Conservation (phyloP, 257 asterid species). For the Fraxinus excelsior region DNA sequence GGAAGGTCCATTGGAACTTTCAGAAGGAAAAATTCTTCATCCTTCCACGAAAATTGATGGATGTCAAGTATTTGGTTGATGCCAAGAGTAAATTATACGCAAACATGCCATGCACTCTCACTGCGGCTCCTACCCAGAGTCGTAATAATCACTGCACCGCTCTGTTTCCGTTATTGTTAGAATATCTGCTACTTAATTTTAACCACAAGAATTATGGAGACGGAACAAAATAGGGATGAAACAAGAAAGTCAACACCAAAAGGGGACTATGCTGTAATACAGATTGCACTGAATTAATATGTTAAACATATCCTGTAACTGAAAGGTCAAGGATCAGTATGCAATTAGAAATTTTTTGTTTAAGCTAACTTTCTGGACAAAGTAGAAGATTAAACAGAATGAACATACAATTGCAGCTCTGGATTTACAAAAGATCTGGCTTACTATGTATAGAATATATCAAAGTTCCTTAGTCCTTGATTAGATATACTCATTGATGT, state of each 20-base stretch:
- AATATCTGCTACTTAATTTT: conserved; percentile 4
- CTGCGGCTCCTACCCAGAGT: neutral
- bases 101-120: neutral
- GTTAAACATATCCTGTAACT: neutral
- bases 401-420: neutral
- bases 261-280: conserved; percentile 1
- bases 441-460: neutral
- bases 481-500: conserved; percentile 3
- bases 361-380: neutral
- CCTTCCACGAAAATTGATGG: neutral
- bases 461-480: conserved; percentile 4
- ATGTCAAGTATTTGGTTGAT: neutral
- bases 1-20: neutral
- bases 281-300: neutral
- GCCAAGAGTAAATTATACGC: neutral
- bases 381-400: neutral
- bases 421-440: neutral
- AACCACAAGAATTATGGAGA: neutral
- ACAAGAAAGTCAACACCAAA: conserved; percentile 6
- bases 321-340: neutral
- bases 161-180: neutral
- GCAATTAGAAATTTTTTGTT: neutral
- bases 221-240: neutral
- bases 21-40: neutral
- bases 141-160: neutral